These are phyloP conservation scores for Pseudocercospora fuligena DNA, from an alignment of 2,329 filamentous ascomycete species.

Conservation along the genomic window DNA sequence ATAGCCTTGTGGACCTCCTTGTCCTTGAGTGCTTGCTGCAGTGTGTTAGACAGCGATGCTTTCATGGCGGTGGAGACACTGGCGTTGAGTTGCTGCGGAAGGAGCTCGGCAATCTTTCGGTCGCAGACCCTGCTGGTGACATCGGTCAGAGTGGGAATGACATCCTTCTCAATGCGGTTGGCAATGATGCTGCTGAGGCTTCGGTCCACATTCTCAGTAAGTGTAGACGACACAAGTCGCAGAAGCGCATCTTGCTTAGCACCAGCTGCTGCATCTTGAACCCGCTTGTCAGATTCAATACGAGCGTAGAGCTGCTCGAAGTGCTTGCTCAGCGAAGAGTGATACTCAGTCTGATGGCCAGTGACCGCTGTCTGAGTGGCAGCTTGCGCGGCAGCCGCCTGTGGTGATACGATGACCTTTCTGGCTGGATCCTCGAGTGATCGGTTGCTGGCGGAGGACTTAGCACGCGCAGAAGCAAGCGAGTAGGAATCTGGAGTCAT, in stretches of 20 bases:
- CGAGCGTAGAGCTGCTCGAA: conserved; percentile 62
- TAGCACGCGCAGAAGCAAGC: conserved; percentile 36
- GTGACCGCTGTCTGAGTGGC: conserved; percentile 14
- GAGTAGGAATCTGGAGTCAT: conserved; percentile 48
- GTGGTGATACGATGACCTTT: conserved; percentile 23
- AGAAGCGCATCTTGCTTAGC: conserved; percentile 73
- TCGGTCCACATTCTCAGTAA: conserved; percentile 74
- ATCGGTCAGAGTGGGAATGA: conserved; percentile 75
- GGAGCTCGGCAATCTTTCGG: conserved; percentile 70
- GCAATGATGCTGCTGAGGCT: conserved; percentile 78
- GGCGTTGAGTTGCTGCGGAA: conserved; percentile 69
- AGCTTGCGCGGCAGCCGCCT: conserved; percentile 20
- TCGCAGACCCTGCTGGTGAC: conserved; percentile 71
- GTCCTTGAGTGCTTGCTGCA: conserved; percentile 72
- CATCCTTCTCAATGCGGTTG: conserved; percentile 72
- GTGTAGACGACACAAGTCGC: conserved; percentile 68
- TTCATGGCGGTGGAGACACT: conserved; percentile 75
- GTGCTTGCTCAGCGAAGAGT: conserved; percentile 48
- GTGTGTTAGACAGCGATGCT: conserved; percentile 67
- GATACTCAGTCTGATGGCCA: conserved; percentile 19
- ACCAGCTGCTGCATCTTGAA: conserved; percentile 64
- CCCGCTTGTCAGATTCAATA: conserved; percentile 71
- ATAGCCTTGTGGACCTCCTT: conserved; percentile 74
- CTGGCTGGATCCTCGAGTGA: conserved; percentile 28
- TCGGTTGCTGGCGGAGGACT: conserved; percentile 22